These are phyloP conservation scores for Inonotus obliquus DNA, from an alignment of 1,284 basidiomycete genomes.

Conservation along the genomic window DNA sequence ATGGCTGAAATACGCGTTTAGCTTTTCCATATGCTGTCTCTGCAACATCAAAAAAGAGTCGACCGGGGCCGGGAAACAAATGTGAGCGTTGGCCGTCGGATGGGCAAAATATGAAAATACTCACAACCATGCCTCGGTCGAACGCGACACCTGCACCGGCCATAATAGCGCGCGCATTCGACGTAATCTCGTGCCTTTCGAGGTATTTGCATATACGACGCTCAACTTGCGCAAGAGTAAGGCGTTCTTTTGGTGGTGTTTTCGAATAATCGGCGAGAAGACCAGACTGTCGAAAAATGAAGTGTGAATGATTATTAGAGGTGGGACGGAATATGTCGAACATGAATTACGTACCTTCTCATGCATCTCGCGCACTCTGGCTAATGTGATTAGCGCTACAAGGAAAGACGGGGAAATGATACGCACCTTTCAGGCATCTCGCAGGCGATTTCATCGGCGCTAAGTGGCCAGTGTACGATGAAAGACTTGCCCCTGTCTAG, in stretches of 20 bases:
- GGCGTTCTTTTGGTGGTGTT: slow-evolving; percentile 6
- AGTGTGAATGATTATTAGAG: neutral
- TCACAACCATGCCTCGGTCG: slow-evolving; percentile 16
- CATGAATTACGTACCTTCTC: neutral
- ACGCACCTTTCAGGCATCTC: slow-evolving; percentile 11
- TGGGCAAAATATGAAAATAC: neutral
- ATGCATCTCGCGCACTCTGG: slow-evolving; percentile 13
- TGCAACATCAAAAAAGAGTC: neutral
- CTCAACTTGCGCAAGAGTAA: slow-evolving; percentile 12
- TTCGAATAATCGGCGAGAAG: slow-evolving; percentile 5
- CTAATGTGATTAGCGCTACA: neutral
- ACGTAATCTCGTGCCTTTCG: slow-evolving; percentile 1
- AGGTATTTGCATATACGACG: slow-evolving; percentile 8
- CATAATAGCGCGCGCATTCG: slow-evolving; percentile 9
- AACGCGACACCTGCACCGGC: slow-evolving; percentile 18
- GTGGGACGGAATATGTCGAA: neutral
- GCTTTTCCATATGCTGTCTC: slow-evolving; percentile 16
- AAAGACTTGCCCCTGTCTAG: slow-evolving; percentile 13
- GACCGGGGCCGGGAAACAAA: neutral
- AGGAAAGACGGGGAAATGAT: neutral
- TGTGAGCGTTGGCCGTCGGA: neutral
- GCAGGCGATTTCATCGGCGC: neutral
- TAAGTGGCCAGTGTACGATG: slow-evolving; percentile 16
- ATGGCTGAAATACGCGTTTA: slow-evolving; percentile 13
- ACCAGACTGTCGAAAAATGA: slow-evolving; percentile 8